A percentile compares a stretch with the other conserved stretches of the same genome.
phyloP scores from a whole-genome alignment of 305 asterid species.

The Coffea humblotiana region DNA sequence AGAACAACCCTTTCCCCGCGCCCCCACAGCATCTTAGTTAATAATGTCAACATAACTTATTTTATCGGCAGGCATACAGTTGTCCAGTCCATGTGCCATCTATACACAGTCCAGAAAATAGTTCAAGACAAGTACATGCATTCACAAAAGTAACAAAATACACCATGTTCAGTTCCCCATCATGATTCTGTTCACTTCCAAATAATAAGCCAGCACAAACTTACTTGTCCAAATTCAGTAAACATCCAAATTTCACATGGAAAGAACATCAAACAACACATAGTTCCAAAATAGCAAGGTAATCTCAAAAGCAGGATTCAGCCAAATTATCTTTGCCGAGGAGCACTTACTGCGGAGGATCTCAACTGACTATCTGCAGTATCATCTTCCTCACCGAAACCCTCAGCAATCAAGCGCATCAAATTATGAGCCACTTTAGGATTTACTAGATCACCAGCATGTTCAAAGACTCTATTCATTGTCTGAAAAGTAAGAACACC shows the following conservation, averaged over 20 bases:
- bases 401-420: constrained; percentile 95
- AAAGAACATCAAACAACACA: background rate
- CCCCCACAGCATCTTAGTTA: background rate
- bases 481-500: constrained; percentile 54
- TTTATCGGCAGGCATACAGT: background rate
- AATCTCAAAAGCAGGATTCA: background rate
- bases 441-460: constrained; percentile 93
- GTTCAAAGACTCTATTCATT: constrained; percentile 97
- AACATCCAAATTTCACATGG: background rate
- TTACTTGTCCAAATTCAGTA: background rate
- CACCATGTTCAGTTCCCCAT: background rate
- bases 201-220: background rate
- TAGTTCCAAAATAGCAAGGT: background rate
- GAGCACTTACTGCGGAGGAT: constrained; percentile 86
- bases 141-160: background rate
- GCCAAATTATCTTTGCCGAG: background rate
- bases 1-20: background rate
- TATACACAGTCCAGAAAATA: background rate
- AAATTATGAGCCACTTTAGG: constrained; percentile 93
- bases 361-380: constrained; percentile 87
- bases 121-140: background rate
- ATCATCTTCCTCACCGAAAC: constrained; percentile 90
- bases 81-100: background rate
- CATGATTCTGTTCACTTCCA: background rate
- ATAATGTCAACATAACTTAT: background rate